Evolutionary conservation across 2,329 filamentous ascomycete genomes (phyloP).

Genomic region (Xylaria sp.): DNA sequence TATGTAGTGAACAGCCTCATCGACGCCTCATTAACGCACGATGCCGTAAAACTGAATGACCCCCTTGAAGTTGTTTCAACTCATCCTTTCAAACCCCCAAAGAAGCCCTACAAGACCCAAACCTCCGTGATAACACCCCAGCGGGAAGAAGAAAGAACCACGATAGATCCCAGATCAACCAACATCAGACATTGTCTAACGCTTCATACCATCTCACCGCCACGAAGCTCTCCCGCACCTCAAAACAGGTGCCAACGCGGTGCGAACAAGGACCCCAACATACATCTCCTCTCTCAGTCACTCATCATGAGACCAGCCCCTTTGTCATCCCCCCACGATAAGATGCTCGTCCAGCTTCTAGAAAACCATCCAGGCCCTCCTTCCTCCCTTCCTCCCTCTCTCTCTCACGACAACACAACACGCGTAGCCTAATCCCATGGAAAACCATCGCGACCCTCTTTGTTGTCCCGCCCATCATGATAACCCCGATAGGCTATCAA

Average conservation of each 20-base stretch:
- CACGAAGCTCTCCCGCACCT: neutral
- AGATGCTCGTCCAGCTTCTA: slow-evolving; percentile 21
- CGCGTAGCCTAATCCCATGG: neutral
- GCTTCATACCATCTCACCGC: slow-evolving; percentile 3
- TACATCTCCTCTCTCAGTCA: neutral
- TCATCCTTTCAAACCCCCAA: neutral
- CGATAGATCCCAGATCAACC: too few species aligned
- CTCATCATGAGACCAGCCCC: slow-evolving; percentile 11
- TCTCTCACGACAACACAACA: neutral
- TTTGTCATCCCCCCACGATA: slow-evolving; percentile 23
- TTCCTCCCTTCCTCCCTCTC: neutral
- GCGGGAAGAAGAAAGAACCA: too few species aligned
- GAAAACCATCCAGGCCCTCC: slow-evolving; percentile 21
- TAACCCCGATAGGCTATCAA: neutral
- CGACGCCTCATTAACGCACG: neutral
- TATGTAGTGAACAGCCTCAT: neutral
- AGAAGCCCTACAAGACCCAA: neutral
- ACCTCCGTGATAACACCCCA: too few species aligned
- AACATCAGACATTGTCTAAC: slow-evolving; percentile 7
- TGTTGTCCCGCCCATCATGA: neutral
- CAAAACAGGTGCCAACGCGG: slow-evolving; percentile 2
- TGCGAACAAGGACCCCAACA: slow-evolving; percentile 10
- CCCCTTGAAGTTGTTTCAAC: neutral
- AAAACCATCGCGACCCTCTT: slow-evolving; percentile 16
- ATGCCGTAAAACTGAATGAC: neutral